These are phyloP conservation scores for Pichia sp. DNA, from an alignment of 1,139 yeast genomes.

Conservation along the genomic window DNA sequence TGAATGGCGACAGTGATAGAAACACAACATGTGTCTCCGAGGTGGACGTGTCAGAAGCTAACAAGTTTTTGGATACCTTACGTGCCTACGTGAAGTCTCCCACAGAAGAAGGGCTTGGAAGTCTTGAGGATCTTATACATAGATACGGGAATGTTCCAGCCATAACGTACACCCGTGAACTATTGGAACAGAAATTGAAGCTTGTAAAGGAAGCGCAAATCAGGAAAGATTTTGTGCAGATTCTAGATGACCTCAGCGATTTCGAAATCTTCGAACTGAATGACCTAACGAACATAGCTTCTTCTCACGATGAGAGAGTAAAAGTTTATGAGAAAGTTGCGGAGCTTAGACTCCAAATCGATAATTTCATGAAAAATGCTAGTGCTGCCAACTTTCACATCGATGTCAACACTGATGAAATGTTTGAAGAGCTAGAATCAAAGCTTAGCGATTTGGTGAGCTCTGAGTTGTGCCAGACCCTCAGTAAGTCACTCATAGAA, in stretches of 20 bases:
- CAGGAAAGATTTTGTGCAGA: background rate
- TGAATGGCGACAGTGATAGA: background rate
- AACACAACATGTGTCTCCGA: background rate
- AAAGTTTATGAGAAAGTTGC: conserved; percentile 1
- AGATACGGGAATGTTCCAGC: conserved; percentile 15
- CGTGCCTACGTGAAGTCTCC: conserved; percentile 3
- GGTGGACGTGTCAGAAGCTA: background rate
- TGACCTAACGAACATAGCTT: background rate
- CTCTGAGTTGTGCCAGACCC: background rate
- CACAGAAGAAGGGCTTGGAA: background rate
- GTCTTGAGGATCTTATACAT: conserved; percentile 7
- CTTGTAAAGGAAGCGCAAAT: conserved; percentile 6
- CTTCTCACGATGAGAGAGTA: background rate
- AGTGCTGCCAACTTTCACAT: background rate
- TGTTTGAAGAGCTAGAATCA: background rate
- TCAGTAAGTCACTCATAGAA: background rate
- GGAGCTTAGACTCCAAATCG: conserved; percentile 4
- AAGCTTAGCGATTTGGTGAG: conserved; percentile 7
- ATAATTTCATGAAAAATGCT: background rate
- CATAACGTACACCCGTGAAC: conserved; percentile 15
- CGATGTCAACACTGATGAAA: background rate
- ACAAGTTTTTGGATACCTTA: conserved; percentile 3
- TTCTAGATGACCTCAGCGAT: conserved; percentile 9
- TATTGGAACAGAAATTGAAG: conserved; percentile 11
- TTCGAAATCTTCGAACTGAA: conserved; percentile 15